Conservation (phyloP, 352 stramenopile species). For the Halophytophthora polymorphica region DNA sequence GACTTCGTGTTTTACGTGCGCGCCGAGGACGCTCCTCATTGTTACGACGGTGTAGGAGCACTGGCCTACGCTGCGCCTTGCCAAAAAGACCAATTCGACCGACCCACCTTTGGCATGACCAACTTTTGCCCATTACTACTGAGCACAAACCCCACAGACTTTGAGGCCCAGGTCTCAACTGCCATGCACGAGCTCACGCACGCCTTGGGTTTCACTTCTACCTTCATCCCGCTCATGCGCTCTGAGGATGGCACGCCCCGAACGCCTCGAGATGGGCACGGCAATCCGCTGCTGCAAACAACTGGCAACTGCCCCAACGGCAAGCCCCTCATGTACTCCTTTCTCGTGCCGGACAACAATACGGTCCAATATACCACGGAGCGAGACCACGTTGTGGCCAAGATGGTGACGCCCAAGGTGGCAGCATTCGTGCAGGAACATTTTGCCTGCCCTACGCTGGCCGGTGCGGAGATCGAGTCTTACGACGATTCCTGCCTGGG, state of each 20-base stretch:
- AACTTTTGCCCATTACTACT: slow-evolving; percentile 75
- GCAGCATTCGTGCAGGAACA: slow-evolving; percentile 45
- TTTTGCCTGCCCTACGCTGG: slow-evolving; percentile 53
- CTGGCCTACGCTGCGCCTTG: slow-evolving; percentile 74
- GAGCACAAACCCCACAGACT: slow-evolving; percentile 36
- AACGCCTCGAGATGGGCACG: slow-evolving; percentile 41
- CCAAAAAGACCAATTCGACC: slow-evolving; percentile 80
- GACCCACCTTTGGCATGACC: slow-evolving; percentile 75
- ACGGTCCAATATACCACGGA: slow-evolving; percentile 57
- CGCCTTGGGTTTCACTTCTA: slow-evolving; percentile 63
- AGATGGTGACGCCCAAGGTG: slow-evolving; percentile 58
- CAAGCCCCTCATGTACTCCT: slow-evolving; percentile 35
- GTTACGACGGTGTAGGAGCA: slow-evolving; percentile 16
- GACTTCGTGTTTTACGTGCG: slow-evolving; percentile 77
- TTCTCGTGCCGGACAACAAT: slow-evolving; percentile 21
- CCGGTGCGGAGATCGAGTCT: slow-evolving; percentile 67
- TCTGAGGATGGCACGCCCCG: slow-evolving; percentile 52
- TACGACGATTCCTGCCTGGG: slow-evolving; percentile 71
- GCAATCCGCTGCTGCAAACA: slow-evolving; percentile 24
- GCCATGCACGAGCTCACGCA: slow-evolving; percentile 78
- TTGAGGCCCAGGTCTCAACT: slow-evolving; percentile 53
- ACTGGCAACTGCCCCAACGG: slow-evolving; percentile 52
- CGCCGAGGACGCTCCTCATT: slow-evolving; percentile 40
- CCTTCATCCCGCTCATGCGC: slow-evolving; percentile 71
- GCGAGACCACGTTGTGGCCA: slow-evolving; percentile 41